phyloP scores from a whole-genome alignment of 2,329 filamentous ascomycete genomes.

The Fusarium chaquense region DNA sequence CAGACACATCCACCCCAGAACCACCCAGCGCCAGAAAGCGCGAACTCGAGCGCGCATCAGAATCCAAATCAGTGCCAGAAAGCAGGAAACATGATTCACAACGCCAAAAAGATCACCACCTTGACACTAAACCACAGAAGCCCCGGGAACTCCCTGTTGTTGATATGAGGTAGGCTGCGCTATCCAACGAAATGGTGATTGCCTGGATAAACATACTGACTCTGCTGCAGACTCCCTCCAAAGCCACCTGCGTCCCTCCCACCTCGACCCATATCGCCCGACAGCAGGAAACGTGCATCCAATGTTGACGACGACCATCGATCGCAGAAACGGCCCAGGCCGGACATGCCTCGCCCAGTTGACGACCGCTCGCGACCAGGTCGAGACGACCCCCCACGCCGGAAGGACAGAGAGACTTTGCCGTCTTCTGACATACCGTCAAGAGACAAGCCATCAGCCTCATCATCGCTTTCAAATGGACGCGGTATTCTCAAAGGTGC shows the following conservation, averaged over 20 bases:
- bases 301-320: conserved; percentile 60
- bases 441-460: conserved; percentile 46
- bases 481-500: conserved; percentile 51
- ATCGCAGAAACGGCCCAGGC: conserved; percentile 60
- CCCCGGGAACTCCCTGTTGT: conserved; percentile 46
- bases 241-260: conserved; percentile 54
- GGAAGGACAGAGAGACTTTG: conserved; percentile 50
- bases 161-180: conserved; percentile 49
- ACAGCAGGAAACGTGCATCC: conserved; percentile 60
- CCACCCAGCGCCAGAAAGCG: conserved; percentile 50
- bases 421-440: conserved; percentile 47
- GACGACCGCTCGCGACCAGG: conserved; percentile 51
- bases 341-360: conserved; percentile 52
- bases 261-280: conserved; percentile 56
- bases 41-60: conserved; percentile 49
- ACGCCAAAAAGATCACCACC: conserved; percentile 42
- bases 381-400: conserved; percentile 52
- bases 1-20: conserved; percentile 56
- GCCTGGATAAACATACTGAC: conserved; percentile 35
- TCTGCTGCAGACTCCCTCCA: conserved; percentile 50
- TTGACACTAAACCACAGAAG: conserved; percentile 51
- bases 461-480: conserved; percentile 55
- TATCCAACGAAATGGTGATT: not conserved
- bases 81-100: conserved; percentile 44
- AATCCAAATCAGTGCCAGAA: conserved; percentile 40